Evolutionary conservation across 768 basidiomycete species (phyloP), one percentile per base, ranked within the genome.

Genomic region (Kwoniella sp.): DNA sequence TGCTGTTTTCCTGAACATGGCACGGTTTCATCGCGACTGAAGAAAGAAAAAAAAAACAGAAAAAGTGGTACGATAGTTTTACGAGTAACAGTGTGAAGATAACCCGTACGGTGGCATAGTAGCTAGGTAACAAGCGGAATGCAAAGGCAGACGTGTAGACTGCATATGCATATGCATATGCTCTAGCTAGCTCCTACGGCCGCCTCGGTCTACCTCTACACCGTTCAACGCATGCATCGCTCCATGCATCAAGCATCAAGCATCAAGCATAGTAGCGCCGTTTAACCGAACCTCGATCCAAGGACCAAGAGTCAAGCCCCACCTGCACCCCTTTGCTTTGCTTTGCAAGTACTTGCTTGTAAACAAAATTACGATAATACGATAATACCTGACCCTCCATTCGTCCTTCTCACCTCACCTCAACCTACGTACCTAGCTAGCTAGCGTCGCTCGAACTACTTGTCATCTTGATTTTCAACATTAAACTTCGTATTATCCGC

Each of bases 21-120:
- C n/a, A n/a, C 13, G 33, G 33, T 33, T 33, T 33, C 33, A 33
- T 13, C n/a, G n/a, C n/a, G n/a, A n/a, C n/a, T n/a, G n/a, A n/a
- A n/a, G n/a, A n/a, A n/a, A n/a, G n/a, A n/a, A n/a, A n/a, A n/a
- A n/a, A 33, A 33, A 33, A 33, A 9, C 3, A 44, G 17, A 44
- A 44, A 44, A 44, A 44, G 40, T 44, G 40, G 40, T 44, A 44
- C 40, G 40, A 44, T 44, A 44, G 40, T 44, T 44, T 19, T 33
- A n/a, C n/a, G n/a, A n/a, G n/a, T n/a, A n/a, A n/a, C n/a, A n/a
- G n/a, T n/a, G n/a, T n/a, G n/a, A n/a, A n/a, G n/a, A n/a, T n/a
- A n/a, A n/a, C n/a, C n/a, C n/a, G n/a, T n/a, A n/a, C n/a, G n/a
- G n/a, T n/a, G n/a, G n/a, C n/a, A n/a, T n/a, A n/a, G n/a, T n/a